These are phyloP conservation scores for Pseudozyma sp. DNA, from an alignment of 1,284 basidiomycete species.

Conservation along the genomic window DNA sequence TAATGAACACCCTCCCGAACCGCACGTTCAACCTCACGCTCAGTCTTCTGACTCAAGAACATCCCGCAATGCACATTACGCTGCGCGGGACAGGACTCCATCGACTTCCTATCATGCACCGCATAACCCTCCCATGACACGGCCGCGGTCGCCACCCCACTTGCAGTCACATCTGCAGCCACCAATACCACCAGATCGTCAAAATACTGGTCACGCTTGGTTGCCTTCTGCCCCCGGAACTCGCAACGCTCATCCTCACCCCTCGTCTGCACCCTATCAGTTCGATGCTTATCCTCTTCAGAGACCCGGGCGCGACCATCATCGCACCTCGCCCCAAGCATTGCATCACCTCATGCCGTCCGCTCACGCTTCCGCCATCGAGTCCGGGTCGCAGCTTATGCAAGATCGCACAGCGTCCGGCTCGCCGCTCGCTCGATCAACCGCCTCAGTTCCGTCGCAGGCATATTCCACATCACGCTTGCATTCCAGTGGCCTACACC, in stretches of 20 bases:
- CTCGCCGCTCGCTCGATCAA: slow-evolving; percentile 7
- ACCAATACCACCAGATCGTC: slow-evolving; percentile 8
- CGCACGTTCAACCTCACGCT: too few relatives aligned
- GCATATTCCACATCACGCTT: slow-evolving; percentile 20
- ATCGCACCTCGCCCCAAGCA: slow-evolving; percentile 26
- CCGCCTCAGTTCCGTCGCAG: neutral
- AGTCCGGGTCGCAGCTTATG: neutral
- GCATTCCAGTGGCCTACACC: slow-evolving; percentile 9
- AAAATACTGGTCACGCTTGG: slow-evolving; percentile 17
- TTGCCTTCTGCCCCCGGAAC: slow-evolving; percentile 3
- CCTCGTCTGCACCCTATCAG: neutral
- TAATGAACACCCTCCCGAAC: too few relatives aligned
- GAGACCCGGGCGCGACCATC: slow-evolving; percentile 16
- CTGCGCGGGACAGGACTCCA: neutral
- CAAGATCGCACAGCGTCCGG: slow-evolving; percentile 3
- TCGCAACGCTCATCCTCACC: slow-evolving; percentile 8
- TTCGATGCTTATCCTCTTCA: slow-evolving; percentile 34
- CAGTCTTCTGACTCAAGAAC: neutral
- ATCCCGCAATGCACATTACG: neutral
- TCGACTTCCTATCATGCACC: neutral
- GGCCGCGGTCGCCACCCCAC: neutral
- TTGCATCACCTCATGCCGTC: slow-evolving; percentile 20
- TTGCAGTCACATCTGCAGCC: slow-evolving; percentile 9
- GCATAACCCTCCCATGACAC: neutral
- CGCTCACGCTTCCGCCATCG: slow-evolving; percentile 6